Evolutionary conservation across 306 rosid genomes (phyloP).

Genomic region (Cucurbita maxima): DNA sequence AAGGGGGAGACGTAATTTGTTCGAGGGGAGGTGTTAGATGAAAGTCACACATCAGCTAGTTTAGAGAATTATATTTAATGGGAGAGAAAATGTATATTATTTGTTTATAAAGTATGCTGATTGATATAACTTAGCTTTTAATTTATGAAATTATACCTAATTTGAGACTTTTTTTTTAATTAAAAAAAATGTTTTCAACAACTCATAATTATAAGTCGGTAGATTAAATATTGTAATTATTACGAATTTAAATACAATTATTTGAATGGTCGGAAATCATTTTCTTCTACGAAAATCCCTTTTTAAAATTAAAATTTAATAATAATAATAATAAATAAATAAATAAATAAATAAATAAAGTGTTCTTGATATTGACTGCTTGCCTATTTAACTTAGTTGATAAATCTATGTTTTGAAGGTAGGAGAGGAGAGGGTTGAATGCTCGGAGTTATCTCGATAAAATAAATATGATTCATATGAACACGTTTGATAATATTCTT

Average conservation of each 20-base stretch:
- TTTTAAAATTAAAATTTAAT: no score
- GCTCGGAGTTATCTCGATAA: not conserved
- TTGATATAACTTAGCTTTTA: not conserved
- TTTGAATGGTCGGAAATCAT: not conserved
- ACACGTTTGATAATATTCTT: no score
- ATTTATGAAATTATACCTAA: not conserved
- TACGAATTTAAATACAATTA: not conserved
- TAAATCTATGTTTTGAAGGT: not conserved
- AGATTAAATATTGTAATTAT: not conserved
- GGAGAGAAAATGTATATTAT: no score
- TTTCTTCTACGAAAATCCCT: not conserved
- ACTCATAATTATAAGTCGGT: not conserved
- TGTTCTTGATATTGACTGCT: not conserved
- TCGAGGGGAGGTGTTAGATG: no score
- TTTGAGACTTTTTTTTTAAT: not conserved
- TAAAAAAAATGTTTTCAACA: not conserved
- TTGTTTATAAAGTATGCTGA: no score
- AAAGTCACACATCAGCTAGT: no score
- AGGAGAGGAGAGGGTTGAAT: not conserved
- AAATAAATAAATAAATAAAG: no score
- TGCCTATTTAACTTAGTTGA: not conserved
- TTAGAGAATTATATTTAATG: no score
- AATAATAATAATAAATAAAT: no score
- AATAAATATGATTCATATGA: no score
- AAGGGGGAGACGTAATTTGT: no score